phyloP scores from a whole-genome alignment of 208 protist genomes.

The Acanthamoeba divionensis region DNA sequence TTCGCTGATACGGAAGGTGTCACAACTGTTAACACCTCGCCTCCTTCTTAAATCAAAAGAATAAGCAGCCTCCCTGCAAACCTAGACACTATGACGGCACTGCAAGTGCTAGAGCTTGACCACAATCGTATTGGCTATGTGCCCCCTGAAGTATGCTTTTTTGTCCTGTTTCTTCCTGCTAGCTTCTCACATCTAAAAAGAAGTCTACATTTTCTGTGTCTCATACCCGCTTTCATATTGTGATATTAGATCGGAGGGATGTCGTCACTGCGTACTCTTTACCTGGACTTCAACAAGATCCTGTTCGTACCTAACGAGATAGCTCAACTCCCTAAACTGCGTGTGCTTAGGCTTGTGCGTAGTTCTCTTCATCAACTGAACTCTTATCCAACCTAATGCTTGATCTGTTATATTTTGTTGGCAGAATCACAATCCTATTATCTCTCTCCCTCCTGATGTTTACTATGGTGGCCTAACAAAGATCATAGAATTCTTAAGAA shows the following conservation, averaged over 20 bases:
- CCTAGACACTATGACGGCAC: neutral
- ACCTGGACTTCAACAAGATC: constrained; percentile 41
- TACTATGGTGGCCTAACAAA: neutral
- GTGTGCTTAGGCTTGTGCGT: neutral
- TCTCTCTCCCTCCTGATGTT: neutral
- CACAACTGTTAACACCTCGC: neutral
- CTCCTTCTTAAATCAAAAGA: neutral
- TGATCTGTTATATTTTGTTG: neutral
- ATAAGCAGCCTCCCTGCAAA: neutral
- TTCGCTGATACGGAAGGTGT: neutral
- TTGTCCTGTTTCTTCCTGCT: neutral
- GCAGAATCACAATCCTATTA: constrained; percentile 18
- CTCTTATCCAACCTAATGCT: neutral
- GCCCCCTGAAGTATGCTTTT: neutral
- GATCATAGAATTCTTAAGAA: neutral
- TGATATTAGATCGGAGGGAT: constrained; percentile 28
- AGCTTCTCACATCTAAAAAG: neutral
- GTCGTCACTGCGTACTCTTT: neutral
- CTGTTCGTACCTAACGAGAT: neutral
- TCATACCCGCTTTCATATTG: no score
- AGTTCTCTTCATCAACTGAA: neutral
- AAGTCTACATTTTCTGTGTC: neutral
- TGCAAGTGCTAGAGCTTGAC: constrained; percentile 15
- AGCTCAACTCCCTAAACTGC: neutral
- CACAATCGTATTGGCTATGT: neutral